Evolutionary conservation across 2,329 filamentous ascomycete genomes (phyloP).

Genomic region (Sphaerulina vaccinii): DNA sequence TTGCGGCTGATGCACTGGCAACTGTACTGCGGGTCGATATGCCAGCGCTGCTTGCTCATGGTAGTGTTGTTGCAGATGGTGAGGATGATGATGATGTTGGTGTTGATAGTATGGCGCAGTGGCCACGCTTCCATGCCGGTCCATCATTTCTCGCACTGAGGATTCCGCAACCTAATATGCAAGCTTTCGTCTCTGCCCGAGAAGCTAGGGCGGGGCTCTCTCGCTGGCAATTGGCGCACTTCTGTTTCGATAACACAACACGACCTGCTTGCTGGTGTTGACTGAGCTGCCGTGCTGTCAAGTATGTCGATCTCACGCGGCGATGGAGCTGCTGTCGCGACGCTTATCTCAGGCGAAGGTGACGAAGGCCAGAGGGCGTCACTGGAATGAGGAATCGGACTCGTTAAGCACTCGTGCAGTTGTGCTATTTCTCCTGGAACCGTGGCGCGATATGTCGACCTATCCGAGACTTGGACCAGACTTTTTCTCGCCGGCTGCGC

Average conservation of each 20-base stretch:
- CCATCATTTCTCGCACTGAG: conserved; percentile 24
- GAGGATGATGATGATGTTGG: conserved; percentile 18
- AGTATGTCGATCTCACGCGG: conserved; percentile 14
- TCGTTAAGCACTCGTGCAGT: conserved; percentile 14
- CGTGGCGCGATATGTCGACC: conserved; percentile 2
- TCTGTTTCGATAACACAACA: neutral
- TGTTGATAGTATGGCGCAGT: conserved; percentile 26
- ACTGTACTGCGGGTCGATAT: conserved; percentile 39
- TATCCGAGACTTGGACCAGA: conserved; percentile 14
- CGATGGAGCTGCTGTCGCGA: conserved; percentile 6
- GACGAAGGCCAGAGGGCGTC: neutral
- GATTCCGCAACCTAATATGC: conserved; percentile 14
- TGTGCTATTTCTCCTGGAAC: conserved; percentile 2
- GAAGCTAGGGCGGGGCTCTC: conserved; percentile 30
- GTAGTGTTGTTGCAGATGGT: conserved; percentile 26
- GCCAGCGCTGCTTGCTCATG: conserved; percentile 38
- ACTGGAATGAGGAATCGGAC: conserved; percentile 10
- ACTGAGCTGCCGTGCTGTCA: conserved; percentile 18
- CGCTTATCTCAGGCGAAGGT: conserved; percentile 1
- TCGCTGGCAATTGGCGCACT: conserved; percentile 14
- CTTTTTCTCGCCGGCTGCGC: conserved; percentile 11
- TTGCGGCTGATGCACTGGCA: conserved; percentile 39
- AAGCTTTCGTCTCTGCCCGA: conserved; percentile 26
- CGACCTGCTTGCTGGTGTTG: conserved; percentile 1
- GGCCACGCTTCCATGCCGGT: conserved; percentile 30